Evolutionary conservation across 1,284 basidiomycete genomes (phyloP).

Genomic region (Golubevia sp.): DNA sequence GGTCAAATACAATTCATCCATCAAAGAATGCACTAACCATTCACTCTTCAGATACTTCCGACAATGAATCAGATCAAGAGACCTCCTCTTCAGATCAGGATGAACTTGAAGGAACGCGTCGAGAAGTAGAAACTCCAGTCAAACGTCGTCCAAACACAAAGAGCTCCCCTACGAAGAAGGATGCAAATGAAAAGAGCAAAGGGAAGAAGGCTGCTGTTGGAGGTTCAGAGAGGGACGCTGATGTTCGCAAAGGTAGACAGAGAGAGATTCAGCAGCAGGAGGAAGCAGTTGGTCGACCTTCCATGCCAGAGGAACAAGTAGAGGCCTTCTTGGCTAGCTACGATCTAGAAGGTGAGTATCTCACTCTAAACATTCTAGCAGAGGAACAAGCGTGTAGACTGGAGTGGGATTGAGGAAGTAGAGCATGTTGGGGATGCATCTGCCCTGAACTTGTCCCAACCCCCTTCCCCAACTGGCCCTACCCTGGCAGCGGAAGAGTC

Average conservation of each 20-base stretch:
- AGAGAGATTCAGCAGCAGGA: constrained; percentile 26
- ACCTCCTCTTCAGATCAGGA: background rate
- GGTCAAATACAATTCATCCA: background rate
- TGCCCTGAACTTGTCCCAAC: too few relatives aligned
- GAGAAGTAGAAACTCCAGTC: background rate
- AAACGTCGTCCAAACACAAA: background rate
- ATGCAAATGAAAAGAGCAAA: background rate
- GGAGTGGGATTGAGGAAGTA: too few relatives aligned
- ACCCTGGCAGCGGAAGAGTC: too few relatives aligned
- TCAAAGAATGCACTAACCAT: background rate
- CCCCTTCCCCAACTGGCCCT: too few relatives aligned
- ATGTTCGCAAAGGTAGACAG: background rate
- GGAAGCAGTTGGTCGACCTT: background rate
- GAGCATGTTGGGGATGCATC: too few relatives aligned
- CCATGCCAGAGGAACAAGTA: background rate
- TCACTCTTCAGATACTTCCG: background rate
- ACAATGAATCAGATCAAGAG: background rate
- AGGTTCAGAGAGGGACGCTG: background rate
- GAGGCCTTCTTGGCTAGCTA: background rate
- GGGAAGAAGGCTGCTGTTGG: background rate
- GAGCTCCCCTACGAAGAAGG: background rate
- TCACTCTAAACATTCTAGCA: too few relatives aligned
- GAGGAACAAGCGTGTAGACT: too few relatives aligned
- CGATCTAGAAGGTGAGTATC: background rate
- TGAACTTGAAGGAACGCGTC: background rate